phyloP scores from a whole-genome alignment of 2,329 filamentous ascomycete genomes.

The Penicillium sp. region DNA sequence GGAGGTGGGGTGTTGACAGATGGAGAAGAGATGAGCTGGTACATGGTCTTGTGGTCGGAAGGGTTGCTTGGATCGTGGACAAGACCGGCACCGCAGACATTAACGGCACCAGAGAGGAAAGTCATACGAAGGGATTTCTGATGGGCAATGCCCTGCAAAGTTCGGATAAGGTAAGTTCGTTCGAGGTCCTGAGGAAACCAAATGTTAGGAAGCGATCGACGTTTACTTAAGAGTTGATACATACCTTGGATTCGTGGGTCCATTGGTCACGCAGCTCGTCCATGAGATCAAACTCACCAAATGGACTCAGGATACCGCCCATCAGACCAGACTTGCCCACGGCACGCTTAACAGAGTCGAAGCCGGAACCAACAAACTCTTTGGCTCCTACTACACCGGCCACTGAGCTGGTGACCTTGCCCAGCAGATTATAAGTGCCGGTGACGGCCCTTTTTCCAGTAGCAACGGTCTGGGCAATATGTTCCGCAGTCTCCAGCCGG shows the following conservation, averaged over 20 bases:
- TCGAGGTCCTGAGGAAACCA: conserved; percentile 69
- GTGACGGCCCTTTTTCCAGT: conserved; percentile 97
- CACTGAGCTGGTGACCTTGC: conserved; percentile 91
- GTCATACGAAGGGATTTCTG: conserved; percentile 97
- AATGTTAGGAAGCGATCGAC: background rate
- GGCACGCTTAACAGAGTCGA: conserved; percentile 92
- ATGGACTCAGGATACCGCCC: conserved; percentile 92
- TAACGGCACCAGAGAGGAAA: conserved; percentile 88
- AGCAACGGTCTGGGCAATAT: conserved; percentile 83
- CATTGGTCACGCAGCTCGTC: conserved; percentile 96
- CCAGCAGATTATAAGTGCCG: conserved; percentile 91
- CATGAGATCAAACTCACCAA: conserved; percentile 90
- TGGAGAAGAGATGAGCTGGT: conserved; percentile 90
- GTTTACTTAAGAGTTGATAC: background rate
- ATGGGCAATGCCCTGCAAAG: conserved; percentile 89
- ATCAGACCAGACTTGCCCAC: conserved; percentile 94
- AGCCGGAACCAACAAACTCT: conserved; percentile 86
- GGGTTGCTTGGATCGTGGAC: conserved; percentile 92
- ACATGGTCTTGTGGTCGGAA: conserved; percentile 97
- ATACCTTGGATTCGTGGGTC: conserved; percentile 91
- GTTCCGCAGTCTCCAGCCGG: conserved; percentile 85
- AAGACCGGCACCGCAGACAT: conserved; percentile 85
- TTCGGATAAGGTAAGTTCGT: conserved; percentile 92
- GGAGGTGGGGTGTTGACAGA: conserved; percentile 87
- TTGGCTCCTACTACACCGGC: conserved; percentile 95